Evolutionary conservation across 371 early-diverging fungal genomes (phyloP).

Genomic region (Coemansia linderi): DNA sequence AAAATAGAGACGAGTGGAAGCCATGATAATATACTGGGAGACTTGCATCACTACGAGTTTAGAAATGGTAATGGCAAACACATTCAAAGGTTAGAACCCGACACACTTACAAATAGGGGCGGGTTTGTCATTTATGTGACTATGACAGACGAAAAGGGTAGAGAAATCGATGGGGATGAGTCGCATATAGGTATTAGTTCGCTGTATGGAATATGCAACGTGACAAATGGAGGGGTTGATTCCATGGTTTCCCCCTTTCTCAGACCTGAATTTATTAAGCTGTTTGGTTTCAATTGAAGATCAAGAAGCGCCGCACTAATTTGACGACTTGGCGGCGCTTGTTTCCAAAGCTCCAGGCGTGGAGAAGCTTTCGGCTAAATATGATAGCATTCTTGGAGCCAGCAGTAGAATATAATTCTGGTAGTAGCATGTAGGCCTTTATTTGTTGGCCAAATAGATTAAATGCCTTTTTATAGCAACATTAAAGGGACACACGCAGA

Average conservation of each 20-base stretch:
- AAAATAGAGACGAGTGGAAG: too few species aligned
- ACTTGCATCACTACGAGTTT: neutral
- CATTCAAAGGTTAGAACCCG: neutral
- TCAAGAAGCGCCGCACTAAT: neutral
- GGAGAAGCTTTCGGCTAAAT: neutral
- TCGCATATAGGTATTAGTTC: neutral
- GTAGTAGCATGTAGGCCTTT: neutral
- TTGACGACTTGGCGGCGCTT: neutral
- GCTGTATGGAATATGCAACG: neutral
- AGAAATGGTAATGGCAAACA: accelerated
- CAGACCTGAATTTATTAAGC: neutral
- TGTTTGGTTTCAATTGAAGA: neutral
- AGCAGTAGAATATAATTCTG: neutral
- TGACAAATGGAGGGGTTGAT: neutral
- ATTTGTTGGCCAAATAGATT: neutral
- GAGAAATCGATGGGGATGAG: neutral
- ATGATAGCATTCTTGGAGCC: neutral
- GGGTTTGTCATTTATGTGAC: neutral
- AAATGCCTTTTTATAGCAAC: neutral
- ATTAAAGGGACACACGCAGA: neutral
- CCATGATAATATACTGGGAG: neutral
- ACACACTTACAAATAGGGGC: neutral
- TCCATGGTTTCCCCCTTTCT: neutral
- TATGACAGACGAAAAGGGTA: neutral
- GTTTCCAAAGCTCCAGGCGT: neutral